Evolutionary conservation across 2,329 filamentous ascomycete genomes (phyloP).

Genomic region (Colletotrichum sp.): DNA sequence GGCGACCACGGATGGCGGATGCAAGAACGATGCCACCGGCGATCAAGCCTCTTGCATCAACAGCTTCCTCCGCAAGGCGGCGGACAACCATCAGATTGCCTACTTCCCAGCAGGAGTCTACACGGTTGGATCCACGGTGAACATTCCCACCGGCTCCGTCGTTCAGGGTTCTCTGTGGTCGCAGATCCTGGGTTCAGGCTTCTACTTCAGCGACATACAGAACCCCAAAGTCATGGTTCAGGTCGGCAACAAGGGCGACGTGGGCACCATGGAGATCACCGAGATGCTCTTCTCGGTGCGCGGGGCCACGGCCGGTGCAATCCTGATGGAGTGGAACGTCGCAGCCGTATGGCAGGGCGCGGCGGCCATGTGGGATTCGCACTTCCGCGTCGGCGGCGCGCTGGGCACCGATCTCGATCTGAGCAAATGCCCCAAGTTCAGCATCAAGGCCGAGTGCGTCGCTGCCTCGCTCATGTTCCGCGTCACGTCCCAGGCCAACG

Average conservation of each 20-base stretch:
- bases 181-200: conserved; percentile 62
- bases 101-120: conserved; percentile 34
- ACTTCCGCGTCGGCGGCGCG: conserved; percentile 47
- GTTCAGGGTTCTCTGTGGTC: conserved; percentile 76
- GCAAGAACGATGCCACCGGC: conserved; percentile 38
- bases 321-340: conserved; percentile 77
- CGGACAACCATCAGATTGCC: not conserved
- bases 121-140: conserved; percentile 32
- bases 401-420: conserved; percentile 50
- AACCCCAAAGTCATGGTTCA: conserved; percentile 71
- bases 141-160: conserved; percentile 63
- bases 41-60: conserved; percentile 31
- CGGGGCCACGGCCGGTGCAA: conserved; percentile 71
- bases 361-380: conserved; percentile 32
- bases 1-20: conserved; percentile 7
- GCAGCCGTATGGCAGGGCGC: conserved; percentile 53
- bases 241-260: conserved; percentile 65
- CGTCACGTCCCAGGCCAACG: conserved; percentile 48
- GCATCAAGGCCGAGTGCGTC: conserved; percentile 35
- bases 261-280: conserved; percentile 70
- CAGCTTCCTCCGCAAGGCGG: conserved; percentile 16
- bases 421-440: conserved; percentile 42
- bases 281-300: conserved; percentile 72
- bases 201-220: conserved; percentile 62
- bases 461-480: conserved; percentile 52